These are phyloP conservation scores for Solanum clarkiae DNA, from an alignment of 257 asterid species.

Conservation along the genomic window DNA sequence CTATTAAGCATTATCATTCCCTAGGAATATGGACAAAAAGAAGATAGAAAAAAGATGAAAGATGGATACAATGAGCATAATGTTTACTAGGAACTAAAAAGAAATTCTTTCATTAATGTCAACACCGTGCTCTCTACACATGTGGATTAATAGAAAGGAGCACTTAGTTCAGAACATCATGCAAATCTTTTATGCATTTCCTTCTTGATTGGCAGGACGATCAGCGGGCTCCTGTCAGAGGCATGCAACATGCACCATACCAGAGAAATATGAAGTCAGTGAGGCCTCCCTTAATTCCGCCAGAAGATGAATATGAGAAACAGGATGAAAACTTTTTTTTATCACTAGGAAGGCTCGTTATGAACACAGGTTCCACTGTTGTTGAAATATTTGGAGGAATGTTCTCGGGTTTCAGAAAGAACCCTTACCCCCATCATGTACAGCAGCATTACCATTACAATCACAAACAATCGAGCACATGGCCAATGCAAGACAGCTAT, in stretches of 20 bases:
- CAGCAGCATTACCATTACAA: constrained; percentile 13
- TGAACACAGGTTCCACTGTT: constrained; percentile 47
- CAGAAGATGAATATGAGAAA: constrained; percentile 53
- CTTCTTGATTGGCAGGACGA: constrained; percentile 3
- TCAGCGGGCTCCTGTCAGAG: constrained; percentile 23
- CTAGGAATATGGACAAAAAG: not conserved
- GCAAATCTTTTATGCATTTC: not conserved
- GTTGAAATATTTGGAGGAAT: constrained; percentile 55
- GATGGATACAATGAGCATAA: not conserved
- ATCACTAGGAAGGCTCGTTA: constrained; percentile 48
- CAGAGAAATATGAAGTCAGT: constrained; percentile 44
- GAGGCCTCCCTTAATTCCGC: constrained; percentile 64
- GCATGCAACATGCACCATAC: constrained; percentile 49
- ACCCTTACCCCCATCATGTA: constrained; percentile 22
- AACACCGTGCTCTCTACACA: not conserved
- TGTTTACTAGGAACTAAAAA: not conserved
- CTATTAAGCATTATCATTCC: not conserved
- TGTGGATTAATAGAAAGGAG: not conserved
- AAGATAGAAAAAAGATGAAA: not conserved
- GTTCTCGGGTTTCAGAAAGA: constrained; percentile 40
- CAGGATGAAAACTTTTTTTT: constrained; percentile 53
- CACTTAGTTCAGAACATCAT: not conserved
- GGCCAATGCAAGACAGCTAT: constrained; percentile 6
- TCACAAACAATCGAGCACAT: not conserved
- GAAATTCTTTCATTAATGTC: not conserved